Percentiles rank a stretch among this genome's conserved stretches.
phyloP scores from a whole-genome alignment of 495 filamentous ascomycete genomes.

The Ascobolus immersus region DNA sequence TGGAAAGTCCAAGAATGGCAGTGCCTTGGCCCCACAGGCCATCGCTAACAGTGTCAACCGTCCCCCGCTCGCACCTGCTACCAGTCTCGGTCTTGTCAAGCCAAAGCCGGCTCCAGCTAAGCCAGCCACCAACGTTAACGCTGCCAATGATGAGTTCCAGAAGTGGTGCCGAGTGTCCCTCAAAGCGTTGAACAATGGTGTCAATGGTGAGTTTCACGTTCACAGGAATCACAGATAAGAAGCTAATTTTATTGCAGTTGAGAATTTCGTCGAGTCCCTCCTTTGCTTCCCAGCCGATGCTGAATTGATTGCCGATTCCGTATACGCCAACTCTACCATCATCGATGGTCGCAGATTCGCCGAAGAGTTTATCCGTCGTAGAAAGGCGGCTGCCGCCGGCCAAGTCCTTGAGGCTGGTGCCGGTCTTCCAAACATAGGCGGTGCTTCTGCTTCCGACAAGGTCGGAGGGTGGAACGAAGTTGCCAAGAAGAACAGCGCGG shows the following conservation, averaged over 20 bases:
- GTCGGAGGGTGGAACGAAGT: slow-evolving; percentile 86
- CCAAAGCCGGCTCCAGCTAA: slow-evolving; percentile 16
- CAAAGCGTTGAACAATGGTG: slow-evolving; percentile 23
- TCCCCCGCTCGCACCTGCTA: slow-evolving; percentile 25
- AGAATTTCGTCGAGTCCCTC: slow-evolving; percentile 53
- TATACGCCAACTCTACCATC: slow-evolving; percentile 60
- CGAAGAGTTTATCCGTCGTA: slow-evolving; percentile 77
- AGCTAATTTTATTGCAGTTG: slow-evolving; percentile 30
- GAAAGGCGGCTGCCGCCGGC: slow-evolving; percentile 75
- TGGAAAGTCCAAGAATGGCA: slow-evolving; percentile 48
- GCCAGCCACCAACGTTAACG: slow-evolving; percentile 8
- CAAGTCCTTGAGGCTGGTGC: slow-evolving; percentile 34
- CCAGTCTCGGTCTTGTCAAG: slow-evolving; percentile 17
- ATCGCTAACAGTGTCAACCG: slow-evolving; percentile 23
- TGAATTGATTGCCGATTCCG: slow-evolving; percentile 62
- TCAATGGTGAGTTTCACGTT: neutral
- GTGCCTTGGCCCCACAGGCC: slow-evolving; percentile 24
- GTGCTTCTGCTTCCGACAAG: slow-evolving; percentile 22
- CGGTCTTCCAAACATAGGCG: slow-evolving; percentile 21
- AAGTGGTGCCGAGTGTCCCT: slow-evolving; percentile 71
- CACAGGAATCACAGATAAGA: slow-evolving; percentile 1
- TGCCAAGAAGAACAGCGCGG: slow-evolving; percentile 57
- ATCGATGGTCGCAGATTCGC: slow-evolving; percentile 82
- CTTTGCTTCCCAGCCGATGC: slow-evolving; percentile 47
- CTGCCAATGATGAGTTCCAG: slow-evolving; percentile 58